phyloP scores from a whole-genome alignment of 768 basidiomycete genomes.

The Leccinellum luteum region DNA sequence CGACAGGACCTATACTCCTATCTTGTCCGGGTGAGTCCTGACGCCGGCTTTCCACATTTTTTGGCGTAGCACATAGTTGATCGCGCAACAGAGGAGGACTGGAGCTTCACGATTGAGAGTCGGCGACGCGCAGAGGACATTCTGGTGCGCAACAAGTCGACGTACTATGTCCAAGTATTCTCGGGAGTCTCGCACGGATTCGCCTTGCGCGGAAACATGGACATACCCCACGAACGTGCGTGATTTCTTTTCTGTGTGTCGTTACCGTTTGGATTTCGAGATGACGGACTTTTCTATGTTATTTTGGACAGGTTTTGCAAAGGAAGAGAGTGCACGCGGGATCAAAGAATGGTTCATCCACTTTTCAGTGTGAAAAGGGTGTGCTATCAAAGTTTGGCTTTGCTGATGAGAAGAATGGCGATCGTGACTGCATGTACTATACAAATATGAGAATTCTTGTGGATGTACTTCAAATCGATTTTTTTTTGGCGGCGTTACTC shows the following conservation, averaged over 20 bases:
- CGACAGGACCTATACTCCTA: conserved; percentile 18
- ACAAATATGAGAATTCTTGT: too few species aligned
- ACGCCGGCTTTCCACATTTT: neutral
- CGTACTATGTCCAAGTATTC: conserved; percentile 41
- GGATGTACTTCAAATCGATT: too few species aligned
- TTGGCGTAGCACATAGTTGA: neutral
- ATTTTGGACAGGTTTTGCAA: conserved; percentile 50
- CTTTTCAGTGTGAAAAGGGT: conserved; percentile 25
- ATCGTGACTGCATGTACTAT: too few species aligned
- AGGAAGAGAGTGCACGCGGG: conserved; percentile 53
- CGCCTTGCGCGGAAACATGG: conserved; percentile 14
- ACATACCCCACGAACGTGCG: conserved; percentile 21
- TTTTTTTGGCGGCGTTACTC: too few species aligned
- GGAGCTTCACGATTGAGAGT: conserved; percentile 44
- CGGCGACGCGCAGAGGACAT: conserved; percentile 58
- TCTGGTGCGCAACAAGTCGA: conserved; percentile 43
- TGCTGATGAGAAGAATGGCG: too few species aligned
- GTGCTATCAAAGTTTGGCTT: neutral
- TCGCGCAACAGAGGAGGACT: conserved; percentile 42
- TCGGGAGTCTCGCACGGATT: conserved; percentile 36
- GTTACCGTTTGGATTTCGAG: neutral
- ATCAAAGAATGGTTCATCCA: conserved; percentile 47
- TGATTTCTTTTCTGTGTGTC: neutral
- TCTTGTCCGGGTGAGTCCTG: conserved; percentile 21
- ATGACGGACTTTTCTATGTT: neutral